phyloP scores from a whole-genome alignment of 2,329 filamentous ascomycete genomes.

The Alternaria longipes region DNA sequence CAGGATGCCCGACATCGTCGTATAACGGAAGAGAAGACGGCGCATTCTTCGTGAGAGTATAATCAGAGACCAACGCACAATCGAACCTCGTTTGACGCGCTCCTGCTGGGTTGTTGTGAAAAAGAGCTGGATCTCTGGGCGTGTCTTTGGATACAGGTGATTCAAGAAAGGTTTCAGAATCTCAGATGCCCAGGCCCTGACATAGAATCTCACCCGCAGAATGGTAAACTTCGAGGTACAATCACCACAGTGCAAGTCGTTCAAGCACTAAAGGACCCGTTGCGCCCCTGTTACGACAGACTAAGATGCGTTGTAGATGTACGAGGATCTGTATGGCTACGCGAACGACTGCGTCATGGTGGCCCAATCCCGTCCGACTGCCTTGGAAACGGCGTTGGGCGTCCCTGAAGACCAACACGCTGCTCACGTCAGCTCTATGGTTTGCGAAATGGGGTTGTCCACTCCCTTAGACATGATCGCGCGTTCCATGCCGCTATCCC shows the following conservation, averaged over 20 bases:
- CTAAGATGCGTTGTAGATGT: not conserved
- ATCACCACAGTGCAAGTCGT: not conserved
- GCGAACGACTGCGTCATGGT: not conserved
- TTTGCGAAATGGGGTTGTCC: not conserved
- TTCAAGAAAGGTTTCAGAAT: not conserved
- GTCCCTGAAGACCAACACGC: not conserved
- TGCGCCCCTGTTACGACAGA: not conserved
- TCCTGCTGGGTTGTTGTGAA: not conserved
- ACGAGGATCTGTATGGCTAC: not conserved
- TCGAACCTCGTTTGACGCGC: not conserved
- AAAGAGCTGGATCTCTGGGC: slow-evolving; percentile 6
- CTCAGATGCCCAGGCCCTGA: not conserved
- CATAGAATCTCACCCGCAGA: slow-evolving; percentile 5
- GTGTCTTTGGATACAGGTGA: not conserved
- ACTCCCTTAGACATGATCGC: not conserved
- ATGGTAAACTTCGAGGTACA: not conserved
- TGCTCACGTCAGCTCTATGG: not conserved
- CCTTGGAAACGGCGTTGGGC: not conserved
- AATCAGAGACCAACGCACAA: not conserved
- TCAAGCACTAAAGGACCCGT: not conserved
- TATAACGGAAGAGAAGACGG: slow-evolving; percentile 31
- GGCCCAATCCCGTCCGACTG: not conserved
- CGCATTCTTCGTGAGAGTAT: slow-evolving; percentile 13
- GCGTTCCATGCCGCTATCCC: slow-evolving; percentile 3
- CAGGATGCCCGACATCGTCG: slow-evolving; percentile 41